Base-by-base conservation (phyloP, 306 rosid genomes). In the Cicer cuneatum region DNA sequence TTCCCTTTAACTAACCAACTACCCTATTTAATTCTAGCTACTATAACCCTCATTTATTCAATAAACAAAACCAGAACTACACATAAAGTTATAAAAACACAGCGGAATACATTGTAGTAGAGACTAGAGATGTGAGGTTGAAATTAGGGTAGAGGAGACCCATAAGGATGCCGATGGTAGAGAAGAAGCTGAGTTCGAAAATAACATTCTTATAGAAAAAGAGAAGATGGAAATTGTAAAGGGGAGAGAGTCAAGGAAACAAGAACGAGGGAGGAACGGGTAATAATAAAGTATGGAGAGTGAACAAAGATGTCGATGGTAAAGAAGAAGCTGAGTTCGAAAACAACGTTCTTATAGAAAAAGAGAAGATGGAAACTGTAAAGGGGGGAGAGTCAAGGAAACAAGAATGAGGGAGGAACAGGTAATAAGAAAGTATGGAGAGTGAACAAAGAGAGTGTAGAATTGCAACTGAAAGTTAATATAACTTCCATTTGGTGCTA, bases 401-500 rank as follows among this genome's bases (percentile, higher is more conserved):
- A n/a, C 4, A 19, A 49, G 56, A 19, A n/a, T 2, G 13, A 56
- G 38, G 61, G 12, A 56, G 6, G 61, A 51, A 6, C 15, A 7
- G 13, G 18, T 52, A 7, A 16, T 52, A 52, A 19, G 35, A 56
- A 56, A 24, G 37, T 19, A 21, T 56, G n/a, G 61, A 56, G n/a
- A 4, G 61, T 57, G 40, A 24, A 57, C 63, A 57, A 57, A 11
- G 39, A 8, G 58, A 24, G 40, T 57, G n/a, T 24, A 10, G 63
- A 56, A 56, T 56, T 53, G 35, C 59, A 18, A 53, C 60, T 53
- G 29, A 35, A 68, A 57, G 52, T 54, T 66, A 11, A 52, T 69
- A 69, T 69, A 7, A 54, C 38, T 3, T 7, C 2, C 18, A 18
- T 40, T 66, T 43, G 57, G 46, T 45, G 41, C 69, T 29, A 1